Evolutionary conservation across 768 basidiomycete species (phyloP), one percentile per base, ranked within the genome.

Genomic region (Crepidotus variabilis): DNA sequence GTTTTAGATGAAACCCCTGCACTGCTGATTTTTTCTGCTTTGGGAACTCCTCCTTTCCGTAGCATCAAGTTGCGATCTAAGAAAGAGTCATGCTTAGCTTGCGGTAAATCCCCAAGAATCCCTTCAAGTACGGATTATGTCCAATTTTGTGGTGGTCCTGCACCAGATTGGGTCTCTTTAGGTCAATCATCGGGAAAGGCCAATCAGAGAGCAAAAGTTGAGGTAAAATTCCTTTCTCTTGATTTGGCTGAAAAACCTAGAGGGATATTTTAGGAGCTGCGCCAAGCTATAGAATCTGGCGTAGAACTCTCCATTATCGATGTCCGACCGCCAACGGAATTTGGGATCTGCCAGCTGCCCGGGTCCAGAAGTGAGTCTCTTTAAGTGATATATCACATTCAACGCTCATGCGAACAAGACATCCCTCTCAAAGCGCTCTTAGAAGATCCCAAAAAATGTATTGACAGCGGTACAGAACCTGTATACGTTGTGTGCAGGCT

Each of bases 261-360:
- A n/a, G 10, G 16, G 6, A 46, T 46, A 6, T 3, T n/a, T 1
- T 52, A 88, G 85, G 82, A 82, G 10, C 62, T 90, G n/a, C 71
- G 72, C 23, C 65, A 69, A 9, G 58, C 72, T 10, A 57, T 81
- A 18, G 66, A 73, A 22, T 65, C 66, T 1, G 55, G 58, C 18
- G 54, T 61, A 34, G 59, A 63, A 32, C 59, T 72, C 13, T 69
- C 67, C 0, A 64, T 98, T 8, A 73, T 98, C 14, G 96, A 98
- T 63, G 92, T 95, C 6, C 81, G 96, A 18, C 79, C 90, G 5
- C 71, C 74, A 36, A 83, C 78, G 0, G 94, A 98, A 68, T 98
- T 86, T 68, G 88, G 87, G 1, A 97, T 98, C 23, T 94, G 94
- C 62, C 82, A 83, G 57, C 71, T 98, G 35, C 86, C 89, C 2